Evolutionary conservation across 352 stramenopile species (phyloP).

Genomic region (Pythium sp.): DNA sequence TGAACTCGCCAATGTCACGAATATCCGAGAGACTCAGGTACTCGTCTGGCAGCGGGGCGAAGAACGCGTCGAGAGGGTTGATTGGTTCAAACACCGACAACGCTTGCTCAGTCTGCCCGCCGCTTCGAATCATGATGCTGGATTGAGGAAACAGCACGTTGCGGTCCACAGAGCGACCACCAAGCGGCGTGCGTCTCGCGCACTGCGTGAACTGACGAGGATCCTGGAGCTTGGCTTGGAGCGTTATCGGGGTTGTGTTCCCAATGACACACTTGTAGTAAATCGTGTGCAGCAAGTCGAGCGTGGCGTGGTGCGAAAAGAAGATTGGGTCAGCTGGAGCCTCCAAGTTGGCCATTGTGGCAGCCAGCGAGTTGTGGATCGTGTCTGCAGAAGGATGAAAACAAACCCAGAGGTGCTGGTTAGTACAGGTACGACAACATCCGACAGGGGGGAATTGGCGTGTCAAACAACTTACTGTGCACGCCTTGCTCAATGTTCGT

Average conservation of each 20-base stretch:
- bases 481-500: slow-evolving; percentile 67
- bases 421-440: slow-evolving; percentile 1
- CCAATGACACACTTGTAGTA: slow-evolving; percentile 81
- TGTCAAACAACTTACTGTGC: slow-evolving; percentile 53
- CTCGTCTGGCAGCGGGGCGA: slow-evolving; percentile 47
- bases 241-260: slow-evolving; percentile 46
- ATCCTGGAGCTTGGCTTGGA: slow-evolving; percentile 58
- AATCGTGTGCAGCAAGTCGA: slow-evolving; percentile 84
- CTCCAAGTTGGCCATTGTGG: slow-evolving; percentile 71
- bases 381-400: slow-evolving; percentile 43
- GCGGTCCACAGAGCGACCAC: slow-evolving; percentile 30
- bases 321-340: slow-evolving; percentile 84
- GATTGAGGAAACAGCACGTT: slow-evolving; percentile 65
- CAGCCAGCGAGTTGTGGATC: slow-evolving; percentile 69
- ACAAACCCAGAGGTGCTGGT: slow-evolving; percentile 12
- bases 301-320: slow-evolving; percentile 80
- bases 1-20: slow-evolving; percentile 66
- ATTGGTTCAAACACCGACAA: slow-evolving; percentile 51
- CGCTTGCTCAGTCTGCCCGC: slow-evolving; percentile 34
- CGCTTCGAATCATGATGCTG: slow-evolving; percentile 45
- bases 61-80: slow-evolving; percentile 57
- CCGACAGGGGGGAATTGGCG: not conserved
- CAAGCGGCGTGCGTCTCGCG: slow-evolving; percentile 34
- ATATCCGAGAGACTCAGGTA: slow-evolving; percentile 76
- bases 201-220: slow-evolving; percentile 63